Base-by-base conservation (phyloP, 305 asterid genomes). In the Plantago lanceolata region DNA sequence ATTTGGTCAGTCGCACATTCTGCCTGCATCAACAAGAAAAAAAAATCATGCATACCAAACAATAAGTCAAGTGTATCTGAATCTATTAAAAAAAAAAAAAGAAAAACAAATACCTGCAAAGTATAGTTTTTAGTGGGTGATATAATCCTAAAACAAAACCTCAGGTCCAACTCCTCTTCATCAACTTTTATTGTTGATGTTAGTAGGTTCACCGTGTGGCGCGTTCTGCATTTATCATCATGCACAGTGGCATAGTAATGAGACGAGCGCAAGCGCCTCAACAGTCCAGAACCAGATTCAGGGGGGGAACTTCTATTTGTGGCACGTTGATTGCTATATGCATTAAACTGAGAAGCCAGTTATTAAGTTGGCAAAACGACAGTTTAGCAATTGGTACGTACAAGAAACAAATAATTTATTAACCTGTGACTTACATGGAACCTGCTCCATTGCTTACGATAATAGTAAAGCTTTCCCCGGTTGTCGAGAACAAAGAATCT, bases 161-260 rank as follows among this genome's bases (percentile, higher is more conserved):
- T 80, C 63, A 84, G 80, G 70, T 82, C 91, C 8, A 76, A 64
- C 63, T 82, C 86, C 69, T 84, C 91, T 8, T 84, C 81, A 26
- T 84, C 91, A 28, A 76, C 65, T 76, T 84, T 84, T 65, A 84
- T 84, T 44, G 91, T 84, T 24, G 91, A 84, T 58, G 91, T 84
- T 40, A 84, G 80, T 61, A 84, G 76, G 74, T 84, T 84, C 44
- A 84, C 86, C 0, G 91, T 84, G 74, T 82, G 91, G 57, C 78
- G 88, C 48, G 88, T 88, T 60, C 67, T 81, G 15, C 85, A 73
- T 74, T 81, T 84, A 68, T 81, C 90, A 68, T 84, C 88, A 51
- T 82, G 83, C 68, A 84, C 86, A 53, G 86, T 86, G n/a, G 88
- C 91, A 69, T 84, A 88, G 74, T 82, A 82, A 75, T 84, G 91